Evolutionary conservation across 2,329 filamentous ascomycete species (phyloP), one percentile per base, ranked within the genome.

Genomic region (Trichoderma hamatum): DNA sequence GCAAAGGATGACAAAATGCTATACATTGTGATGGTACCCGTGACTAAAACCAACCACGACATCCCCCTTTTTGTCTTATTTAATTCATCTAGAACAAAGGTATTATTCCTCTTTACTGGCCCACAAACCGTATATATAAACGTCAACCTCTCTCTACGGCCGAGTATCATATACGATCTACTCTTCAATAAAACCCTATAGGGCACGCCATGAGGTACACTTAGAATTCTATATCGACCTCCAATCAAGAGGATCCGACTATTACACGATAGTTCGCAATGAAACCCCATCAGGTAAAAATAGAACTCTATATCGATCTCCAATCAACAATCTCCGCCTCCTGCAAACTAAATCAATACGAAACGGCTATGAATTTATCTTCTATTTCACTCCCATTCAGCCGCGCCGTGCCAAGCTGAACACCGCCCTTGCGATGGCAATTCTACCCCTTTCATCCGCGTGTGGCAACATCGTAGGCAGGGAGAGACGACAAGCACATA

Each of bases 391-490:
- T 11, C n/a, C n/a, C 11, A 49, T 49, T 14, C 21, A 24, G 46
- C 10, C 19, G 24, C 1, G 4, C 21, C 5, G 21, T 49, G 11
- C 7, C 3, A 24, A 21, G 46, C 46, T 49, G 46, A 13, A 49
- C 46, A 11, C 2, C 10, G 10, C 46, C 46, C 46, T 24, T 43
- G 16, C n/a, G 14, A 59, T 28, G 56, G 34, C 21, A 9, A n/a
- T 24, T 43, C 5, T 4, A 34, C 21, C 4, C 26, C 30, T 43
- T 51, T 21, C 51, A 36, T 32, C 32, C 34, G 21, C 32, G 55
- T 55, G 66, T 52, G 61, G 54, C 52, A 51, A 63, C 16, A 43
- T n/a, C 30, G 32, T 51, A 54, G 9, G 43, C 65, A 30, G 56
- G 46, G 66, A 24, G 58, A 34, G 43, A 36, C 9, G 16, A 13